Evolutionary conservation across 2,329 filamentous ascomycete genomes (phyloP).

Genomic region (Cercospora brassicicola): DNA sequence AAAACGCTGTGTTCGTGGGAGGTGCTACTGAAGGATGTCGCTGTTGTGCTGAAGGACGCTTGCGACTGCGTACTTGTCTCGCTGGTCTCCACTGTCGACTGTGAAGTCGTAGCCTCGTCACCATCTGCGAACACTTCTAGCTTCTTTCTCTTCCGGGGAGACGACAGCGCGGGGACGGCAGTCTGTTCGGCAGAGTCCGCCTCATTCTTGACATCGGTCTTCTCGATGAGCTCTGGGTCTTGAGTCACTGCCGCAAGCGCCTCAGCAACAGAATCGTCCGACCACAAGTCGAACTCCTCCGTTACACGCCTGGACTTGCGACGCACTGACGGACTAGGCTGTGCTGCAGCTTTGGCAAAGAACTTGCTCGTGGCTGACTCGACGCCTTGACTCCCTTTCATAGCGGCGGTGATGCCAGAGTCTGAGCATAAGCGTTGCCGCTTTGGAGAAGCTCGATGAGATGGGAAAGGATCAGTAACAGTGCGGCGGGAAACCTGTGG

Average conservation of each 20-base stretch:
- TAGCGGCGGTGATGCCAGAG: conserved; percentile 33
- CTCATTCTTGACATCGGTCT: conserved; percentile 13
- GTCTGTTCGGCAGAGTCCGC: conserved; percentile 24
- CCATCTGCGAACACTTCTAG: conserved; percentile 31
- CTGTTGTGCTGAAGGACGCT: conserved; percentile 25
- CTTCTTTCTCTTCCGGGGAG: conserved; percentile 35
- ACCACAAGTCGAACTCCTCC: conserved; percentile 49
- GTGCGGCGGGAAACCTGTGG: conserved; percentile 46
- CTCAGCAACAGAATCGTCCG: conserved; percentile 51
- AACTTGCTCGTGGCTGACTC: conserved; percentile 48
- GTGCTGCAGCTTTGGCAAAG: conserved; percentile 41
- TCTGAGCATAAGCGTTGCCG: conserved; percentile 45
- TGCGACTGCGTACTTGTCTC: conserved; percentile 16
- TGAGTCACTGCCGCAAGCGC: conserved; percentile 40
- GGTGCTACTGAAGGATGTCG: conserved; percentile 30
- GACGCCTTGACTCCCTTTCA: conserved; percentile 25
- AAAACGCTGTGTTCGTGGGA: conserved; percentile 24
- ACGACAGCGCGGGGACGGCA: conserved; percentile 19
- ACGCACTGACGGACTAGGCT: conserved; percentile 46
- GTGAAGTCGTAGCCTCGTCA: background rate
- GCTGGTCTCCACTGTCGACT: conserved; percentile 12
- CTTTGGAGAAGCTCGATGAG: conserved; percentile 23
- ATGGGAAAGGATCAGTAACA: conserved; percentile 38
- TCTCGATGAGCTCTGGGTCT: conserved; percentile 20
- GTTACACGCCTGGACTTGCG: conserved; percentile 38